phyloP scores from a whole-genome alignment of 257 asterid genomes.

The Anisodus tanguticus region DNA sequence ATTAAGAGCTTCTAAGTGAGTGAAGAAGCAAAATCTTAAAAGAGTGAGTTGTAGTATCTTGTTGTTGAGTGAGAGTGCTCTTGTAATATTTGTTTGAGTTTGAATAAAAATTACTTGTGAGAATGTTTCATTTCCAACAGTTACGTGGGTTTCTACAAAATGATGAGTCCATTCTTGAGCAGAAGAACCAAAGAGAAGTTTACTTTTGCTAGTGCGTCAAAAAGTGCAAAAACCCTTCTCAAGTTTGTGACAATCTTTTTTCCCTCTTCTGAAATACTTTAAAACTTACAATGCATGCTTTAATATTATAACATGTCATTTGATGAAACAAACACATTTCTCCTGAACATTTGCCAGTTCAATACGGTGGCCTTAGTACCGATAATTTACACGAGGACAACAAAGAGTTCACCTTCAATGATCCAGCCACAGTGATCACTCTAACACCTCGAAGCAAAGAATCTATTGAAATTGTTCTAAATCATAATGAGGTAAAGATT shows the following conservation, averaged over 20 bases:
- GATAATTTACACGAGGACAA: neutral
- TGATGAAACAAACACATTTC: neutral
- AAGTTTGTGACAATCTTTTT: constrained; percentile 33
- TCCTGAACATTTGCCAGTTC: neutral
- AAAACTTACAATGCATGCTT: neutral
- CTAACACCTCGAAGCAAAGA: neutral
- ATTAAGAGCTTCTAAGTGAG: too few species aligned
- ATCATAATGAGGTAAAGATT: neutral
- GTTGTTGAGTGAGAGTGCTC: too few species aligned
- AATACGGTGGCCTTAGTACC: neutral
- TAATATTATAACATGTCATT: neutral
- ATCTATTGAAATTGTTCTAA: neutral
- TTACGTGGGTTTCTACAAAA: constrained; percentile 38
- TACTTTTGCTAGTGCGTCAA: constrained; percentile 42
- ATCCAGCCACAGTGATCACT: neutral
- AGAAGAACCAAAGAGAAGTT: constrained; percentile 47
- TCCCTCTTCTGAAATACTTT: neutral
- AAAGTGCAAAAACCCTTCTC: constrained; percentile 41
- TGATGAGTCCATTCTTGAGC: constrained; percentile 52
- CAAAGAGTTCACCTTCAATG: neutral
- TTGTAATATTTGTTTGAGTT: too few species aligned
- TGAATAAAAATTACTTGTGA: too few species aligned
- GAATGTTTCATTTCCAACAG: too few species aligned
- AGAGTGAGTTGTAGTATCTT: too few species aligned
- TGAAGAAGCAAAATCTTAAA: too few species aligned